Conservation (phyloP, 805 yeast species). For the Candida michaelii region DNA sequence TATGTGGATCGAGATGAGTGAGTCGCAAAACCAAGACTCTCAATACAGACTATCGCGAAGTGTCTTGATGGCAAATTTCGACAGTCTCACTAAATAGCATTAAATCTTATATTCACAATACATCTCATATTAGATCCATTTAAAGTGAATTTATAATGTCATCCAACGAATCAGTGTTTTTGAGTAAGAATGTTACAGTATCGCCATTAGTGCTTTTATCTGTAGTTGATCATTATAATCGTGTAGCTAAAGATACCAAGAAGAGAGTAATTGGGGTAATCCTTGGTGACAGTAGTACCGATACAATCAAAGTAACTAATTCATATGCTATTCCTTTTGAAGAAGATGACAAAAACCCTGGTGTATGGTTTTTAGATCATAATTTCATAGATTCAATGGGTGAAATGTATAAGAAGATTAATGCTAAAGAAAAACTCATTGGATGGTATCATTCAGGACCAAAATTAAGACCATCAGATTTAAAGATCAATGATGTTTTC, state of each 20-base stretch:
- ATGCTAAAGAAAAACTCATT: slow-evolving; percentile 91
- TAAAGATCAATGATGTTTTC: slow-evolving; percentile 86
- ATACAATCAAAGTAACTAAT: slow-evolving; percentile 73
- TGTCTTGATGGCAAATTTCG: slow-evolving; percentile 9
- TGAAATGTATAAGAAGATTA: slow-evolving; percentile 96
- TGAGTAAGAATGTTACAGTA: slow-evolving; percentile 69
- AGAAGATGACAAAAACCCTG: slow-evolving; percentile 88
- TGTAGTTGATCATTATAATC: slow-evolving; percentile 91
- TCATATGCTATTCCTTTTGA: slow-evolving; percentile 97
- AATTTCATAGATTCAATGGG: slow-evolving; percentile 95
- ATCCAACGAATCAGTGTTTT: slow-evolving; percentile 35
- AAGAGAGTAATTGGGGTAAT: slow-evolving; percentile 94
- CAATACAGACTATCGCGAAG: slow-evolving; percentile 7
- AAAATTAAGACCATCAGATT: slow-evolving; percentile 80
- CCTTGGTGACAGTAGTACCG: slow-evolving; percentile 70
- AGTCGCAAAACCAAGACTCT: too few species aligned
- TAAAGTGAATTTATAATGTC: slow-evolving; percentile 13
- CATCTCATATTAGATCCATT: neutral
- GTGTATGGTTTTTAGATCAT: slow-evolving; percentile 96
- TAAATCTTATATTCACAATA: neutral
- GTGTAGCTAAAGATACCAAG: slow-evolving; percentile 67
- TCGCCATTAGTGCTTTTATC: slow-evolving; percentile 94
- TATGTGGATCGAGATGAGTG: too few species aligned
- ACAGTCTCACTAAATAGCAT: neutral
- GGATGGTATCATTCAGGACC: slow-evolving; percentile 99